Evolutionary conservation across 2,329 filamentous ascomycete genomes (phyloP), one percentile per base, ranked within the genome.

Genomic region (Juglanconis juglandina): DNA sequence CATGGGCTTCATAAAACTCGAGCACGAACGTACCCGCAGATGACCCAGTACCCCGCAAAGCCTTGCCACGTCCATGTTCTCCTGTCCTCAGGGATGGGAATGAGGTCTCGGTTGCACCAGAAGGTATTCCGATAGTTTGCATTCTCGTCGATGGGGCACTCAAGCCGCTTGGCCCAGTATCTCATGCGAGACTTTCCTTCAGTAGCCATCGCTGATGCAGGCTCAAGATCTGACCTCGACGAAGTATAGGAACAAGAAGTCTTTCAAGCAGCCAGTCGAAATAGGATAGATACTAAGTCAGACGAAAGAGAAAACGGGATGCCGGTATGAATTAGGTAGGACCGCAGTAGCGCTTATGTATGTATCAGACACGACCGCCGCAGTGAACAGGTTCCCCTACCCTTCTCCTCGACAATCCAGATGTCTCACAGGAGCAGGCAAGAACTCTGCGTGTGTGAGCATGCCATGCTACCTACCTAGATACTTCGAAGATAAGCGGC

Each of bases 31-130:
- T 54, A 64, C 66, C 67, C 67, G n/a, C 67, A 69, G 30, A 70
- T 69, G 30, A 70, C 69, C 68, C 68, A 69, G 39, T 70, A 70
- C 33, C 68, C 68, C 2, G 68, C 67, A 56, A 68, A 69, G 5
- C 68, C 68, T 60, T 69, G 68, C 68, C 68, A 69, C 5, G 66
- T 68, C 68, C 68, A 70, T 3, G 66, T 68, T 49, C 68, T 59
- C 42, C 71, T 33, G 48, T 68, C 56, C 33, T 53, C 55, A 5
- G 60, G 60, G 9, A 69, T 71, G 5, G 69, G 70, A 32, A 71
- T 72, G 58, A 71, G 56, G 48, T 71, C 69, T 2, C 70, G 66
- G 49, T 72, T 72, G 59, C 70, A 71, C 70, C 70, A 72, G 7
- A 65, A 65, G 5, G 69, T 71, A 60, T 72, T 71, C 34, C 67